phyloP scores from a whole-genome alignment of 1,284 basidiomycete species.

The Ceraceosorus guamensis region DNA sequence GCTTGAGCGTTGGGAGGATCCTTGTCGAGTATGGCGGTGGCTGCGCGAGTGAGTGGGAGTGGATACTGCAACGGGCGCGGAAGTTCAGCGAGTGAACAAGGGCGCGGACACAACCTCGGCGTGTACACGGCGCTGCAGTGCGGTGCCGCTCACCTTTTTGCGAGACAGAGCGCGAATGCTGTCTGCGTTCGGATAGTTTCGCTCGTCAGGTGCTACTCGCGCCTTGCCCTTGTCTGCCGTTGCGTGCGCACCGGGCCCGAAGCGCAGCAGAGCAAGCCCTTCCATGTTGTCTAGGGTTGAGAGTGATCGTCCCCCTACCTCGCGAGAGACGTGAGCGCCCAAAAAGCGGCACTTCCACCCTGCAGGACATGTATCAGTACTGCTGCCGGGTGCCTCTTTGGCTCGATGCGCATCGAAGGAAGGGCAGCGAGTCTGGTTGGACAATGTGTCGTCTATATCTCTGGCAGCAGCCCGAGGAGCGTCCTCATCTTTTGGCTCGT shows the following conservation, averaged over 20 bases:
- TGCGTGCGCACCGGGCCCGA: neutral
- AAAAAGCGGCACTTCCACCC: constrained; percentile 89
- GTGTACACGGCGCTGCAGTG: too few relatives aligned
- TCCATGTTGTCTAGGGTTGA: neutral
- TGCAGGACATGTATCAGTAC: constrained; percentile 52
- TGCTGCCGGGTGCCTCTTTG: constrained; percentile 45
- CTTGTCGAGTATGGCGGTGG: neutral
- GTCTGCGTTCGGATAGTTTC: constrained; percentile 10
- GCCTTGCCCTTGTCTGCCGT: neutral
- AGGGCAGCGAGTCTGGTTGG: constrained; percentile 55
- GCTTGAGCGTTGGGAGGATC: neutral
- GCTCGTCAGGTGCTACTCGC: neutral
- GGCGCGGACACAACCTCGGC: too few relatives aligned
- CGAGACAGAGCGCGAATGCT: neutral
- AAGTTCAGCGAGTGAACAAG: neutral
- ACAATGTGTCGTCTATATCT: neutral
- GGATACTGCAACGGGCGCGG: constrained; percentile 1
- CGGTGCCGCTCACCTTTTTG: neutral
- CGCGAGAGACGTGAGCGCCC: constrained; percentile 58
- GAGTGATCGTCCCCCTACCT: neutral
- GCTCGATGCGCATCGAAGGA: constrained; percentile 58
- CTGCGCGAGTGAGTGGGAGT: neutral
- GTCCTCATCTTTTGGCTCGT: neutral
- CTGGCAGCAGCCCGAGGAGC: neutral
- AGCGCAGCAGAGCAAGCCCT: neutral